Evolutionary conservation across 2,329 filamentous ascomycete genomes (phyloP).

Genomic region (Cryphonectria parasitica): DNA sequence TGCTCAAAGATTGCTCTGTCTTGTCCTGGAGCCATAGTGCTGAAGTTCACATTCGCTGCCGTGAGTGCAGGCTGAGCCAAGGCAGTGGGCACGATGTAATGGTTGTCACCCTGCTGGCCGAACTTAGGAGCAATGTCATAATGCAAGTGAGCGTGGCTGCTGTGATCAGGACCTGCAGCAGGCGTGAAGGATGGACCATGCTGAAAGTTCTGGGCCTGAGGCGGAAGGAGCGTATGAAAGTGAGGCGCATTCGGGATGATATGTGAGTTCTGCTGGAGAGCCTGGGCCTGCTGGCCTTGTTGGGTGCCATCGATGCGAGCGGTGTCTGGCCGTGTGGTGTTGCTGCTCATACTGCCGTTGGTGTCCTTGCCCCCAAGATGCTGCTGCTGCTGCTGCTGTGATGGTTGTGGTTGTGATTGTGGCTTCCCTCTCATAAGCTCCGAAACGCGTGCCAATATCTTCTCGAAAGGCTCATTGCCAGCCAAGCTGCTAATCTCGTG

Average conservation of each 20-base stretch:
- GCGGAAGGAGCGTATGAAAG: background rate
- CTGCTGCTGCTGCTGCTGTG: background rate
- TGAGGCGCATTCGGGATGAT: background rate
- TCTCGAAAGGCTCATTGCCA: background rate
- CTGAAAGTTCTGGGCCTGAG: background rate
- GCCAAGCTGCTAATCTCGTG: background rate
- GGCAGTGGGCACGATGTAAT: background rate
- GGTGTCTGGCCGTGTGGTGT: background rate
- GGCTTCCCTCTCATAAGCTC: background rate
- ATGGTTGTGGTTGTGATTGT: background rate
- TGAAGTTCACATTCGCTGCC: background rate
- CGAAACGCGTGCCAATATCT: background rate
- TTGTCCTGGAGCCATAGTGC: background rate
- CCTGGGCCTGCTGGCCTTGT: background rate
- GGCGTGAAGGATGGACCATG: background rate
- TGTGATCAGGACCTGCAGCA: background rate
- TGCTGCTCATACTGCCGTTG: background rate
- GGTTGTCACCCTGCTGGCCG: background rate
- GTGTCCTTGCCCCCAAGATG: background rate
- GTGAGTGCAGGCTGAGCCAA: background rate
- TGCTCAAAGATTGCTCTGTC: background rate
- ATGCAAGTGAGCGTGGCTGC: background rate
- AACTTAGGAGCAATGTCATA: background rate
- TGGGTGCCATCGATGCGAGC: background rate
- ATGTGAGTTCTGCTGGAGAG: background rate